These are phyloP conservation scores for Lepidium africanum DNA, from an alignment of 345 rosid species.

Conservation along the genomic window DNA sequence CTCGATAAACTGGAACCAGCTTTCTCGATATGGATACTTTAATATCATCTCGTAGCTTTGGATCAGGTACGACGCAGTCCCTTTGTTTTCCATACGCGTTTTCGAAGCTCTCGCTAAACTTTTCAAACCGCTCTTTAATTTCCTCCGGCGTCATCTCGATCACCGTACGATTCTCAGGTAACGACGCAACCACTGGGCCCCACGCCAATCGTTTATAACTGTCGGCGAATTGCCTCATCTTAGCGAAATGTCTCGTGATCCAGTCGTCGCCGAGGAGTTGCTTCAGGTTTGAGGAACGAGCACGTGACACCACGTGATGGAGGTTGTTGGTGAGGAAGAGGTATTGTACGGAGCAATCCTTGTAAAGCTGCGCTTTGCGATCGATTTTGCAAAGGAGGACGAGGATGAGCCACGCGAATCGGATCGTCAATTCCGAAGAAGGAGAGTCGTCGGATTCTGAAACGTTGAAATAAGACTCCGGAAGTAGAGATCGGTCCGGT, in stretches of 20 bases:
- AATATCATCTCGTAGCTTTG: constrained; percentile 51
- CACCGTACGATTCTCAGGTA: constrained; percentile 37
- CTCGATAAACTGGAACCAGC: constrained; percentile 38
- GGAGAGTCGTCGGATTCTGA: constrained; percentile 25
- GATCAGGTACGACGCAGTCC: constrained; percentile 41
- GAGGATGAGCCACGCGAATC: constrained; percentile 55
- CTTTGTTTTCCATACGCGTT: constrained; percentile 45
- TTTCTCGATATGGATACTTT: constrained; percentile 40
- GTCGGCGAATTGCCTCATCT: constrained; percentile 41
- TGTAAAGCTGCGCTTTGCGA: constrained; percentile 50
- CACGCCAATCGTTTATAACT: constrained; percentile 55
- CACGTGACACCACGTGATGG: constrained; percentile 48
- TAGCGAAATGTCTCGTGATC: constrained; percentile 41
- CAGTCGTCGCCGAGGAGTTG: constrained; percentile 59
- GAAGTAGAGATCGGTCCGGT: constrained; percentile 24
- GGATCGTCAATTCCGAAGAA: constrained; percentile 29
- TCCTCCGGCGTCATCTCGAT: constrained; percentile 32
- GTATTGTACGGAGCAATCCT: constrained; percentile 42
- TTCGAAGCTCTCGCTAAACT: constrained; percentile 47
- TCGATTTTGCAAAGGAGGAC: constrained; percentile 66
- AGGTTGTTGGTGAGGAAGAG: constrained; percentile 72
- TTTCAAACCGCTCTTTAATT: constrained; percentile 40
- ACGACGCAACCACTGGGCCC: constrained; percentile 37
- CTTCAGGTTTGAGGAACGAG: constrained; percentile 45
- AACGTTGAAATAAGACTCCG: constrained; percentile 36